Percentiles rank a stretch among this genome's conserved stretches.
Evolutionary conservation across 23 red algal species (phyloP).

Genomic region (Gracilaria vermiculophylla): DNA sequence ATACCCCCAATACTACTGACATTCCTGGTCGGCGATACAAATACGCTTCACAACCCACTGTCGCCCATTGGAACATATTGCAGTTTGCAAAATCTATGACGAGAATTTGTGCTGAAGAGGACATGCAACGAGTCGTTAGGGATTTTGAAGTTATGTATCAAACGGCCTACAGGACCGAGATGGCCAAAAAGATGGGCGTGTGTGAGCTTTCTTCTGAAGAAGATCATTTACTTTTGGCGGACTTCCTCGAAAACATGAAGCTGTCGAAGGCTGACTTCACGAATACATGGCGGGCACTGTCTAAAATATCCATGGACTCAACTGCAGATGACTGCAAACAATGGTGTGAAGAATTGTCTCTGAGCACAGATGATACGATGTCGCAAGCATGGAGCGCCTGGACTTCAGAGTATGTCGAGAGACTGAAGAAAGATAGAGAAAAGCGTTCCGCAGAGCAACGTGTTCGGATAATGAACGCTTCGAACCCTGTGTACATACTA

Average conservation of each 20-base stretch:
- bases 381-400: constrained; percentile 68
- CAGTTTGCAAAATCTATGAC: constrained; percentile 75
- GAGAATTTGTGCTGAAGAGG: constrained; percentile 58
- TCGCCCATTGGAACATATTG: constrained; percentile 82
- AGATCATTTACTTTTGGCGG: constrained; percentile 55
- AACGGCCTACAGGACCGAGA: constrained; percentile 24
- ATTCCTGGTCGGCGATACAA: constrained; percentile 94
- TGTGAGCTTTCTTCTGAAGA: constrained; percentile 16
- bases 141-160: constrained; percentile 64
- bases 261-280: constrained; percentile 87
- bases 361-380: constrained; percentile 8
- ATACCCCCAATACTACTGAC: constrained; percentile 98
- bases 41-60: constrained; percentile 71
- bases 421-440: constrained; percentile 45
- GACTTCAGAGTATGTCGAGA: constrained; percentile 62
- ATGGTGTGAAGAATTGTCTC: constrained; percentile 44
- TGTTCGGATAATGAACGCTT: constrained; percentile 64
- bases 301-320: constrained; percentile 21
- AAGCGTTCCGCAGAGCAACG: constrained; percentile 10
- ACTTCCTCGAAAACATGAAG: constrained; percentile 80
- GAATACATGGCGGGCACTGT: constrained; percentile 82
- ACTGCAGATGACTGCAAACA: constrained; percentile 23
- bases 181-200: constrained; percentile 89
- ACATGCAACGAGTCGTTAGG: constrained; percentile 39
- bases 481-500: constrained; percentile 90